These are phyloP conservation scores for Eutrema heterophyllum DNA, from an alignment of 345 rosid species.

Conservation along the genomic window DNA sequence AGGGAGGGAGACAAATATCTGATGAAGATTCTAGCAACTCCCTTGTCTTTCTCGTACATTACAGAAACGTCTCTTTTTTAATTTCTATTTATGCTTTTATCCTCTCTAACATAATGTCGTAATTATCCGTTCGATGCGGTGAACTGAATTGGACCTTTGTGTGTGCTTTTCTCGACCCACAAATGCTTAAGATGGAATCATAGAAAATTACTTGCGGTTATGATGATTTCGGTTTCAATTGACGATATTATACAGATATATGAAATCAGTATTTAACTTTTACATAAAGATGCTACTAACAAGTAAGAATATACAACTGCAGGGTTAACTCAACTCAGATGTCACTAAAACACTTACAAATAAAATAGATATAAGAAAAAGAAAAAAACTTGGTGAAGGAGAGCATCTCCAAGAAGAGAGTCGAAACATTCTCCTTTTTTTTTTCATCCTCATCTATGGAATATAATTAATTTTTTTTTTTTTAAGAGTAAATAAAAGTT, in stretches of 20 bases:
- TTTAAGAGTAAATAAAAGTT: neutral
- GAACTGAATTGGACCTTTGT: neutral
- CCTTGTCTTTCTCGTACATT: conserved; percentile 2
- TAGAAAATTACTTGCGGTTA: neutral
- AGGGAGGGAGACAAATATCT: conserved; percentile 19
- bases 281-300: neutral
- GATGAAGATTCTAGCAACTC: conserved; percentile 4
- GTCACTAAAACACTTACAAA: neutral
- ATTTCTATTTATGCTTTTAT: neutral
- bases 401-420: neutral
- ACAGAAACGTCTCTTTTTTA: conserved; percentile 4
- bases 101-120: neutral
- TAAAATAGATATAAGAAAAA: neutral
- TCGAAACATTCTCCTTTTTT: neutral
- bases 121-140: conserved; percentile 10
- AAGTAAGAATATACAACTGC: conserved; percentile 8
- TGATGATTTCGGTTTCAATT: neutral
- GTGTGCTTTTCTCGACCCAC: neutral
- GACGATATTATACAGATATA: neutral
- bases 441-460: conserved; percentile 10
- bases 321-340: neutral
- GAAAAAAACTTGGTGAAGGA: neutral
- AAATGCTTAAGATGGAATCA: neutral
- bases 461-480: neutral
- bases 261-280: neutral